A percentile compares a stretch with the other conserved stretches of the same genome.
Conservation (phyloP, 768 basidiomycete species). For the Trametes cingulata region DNA sequence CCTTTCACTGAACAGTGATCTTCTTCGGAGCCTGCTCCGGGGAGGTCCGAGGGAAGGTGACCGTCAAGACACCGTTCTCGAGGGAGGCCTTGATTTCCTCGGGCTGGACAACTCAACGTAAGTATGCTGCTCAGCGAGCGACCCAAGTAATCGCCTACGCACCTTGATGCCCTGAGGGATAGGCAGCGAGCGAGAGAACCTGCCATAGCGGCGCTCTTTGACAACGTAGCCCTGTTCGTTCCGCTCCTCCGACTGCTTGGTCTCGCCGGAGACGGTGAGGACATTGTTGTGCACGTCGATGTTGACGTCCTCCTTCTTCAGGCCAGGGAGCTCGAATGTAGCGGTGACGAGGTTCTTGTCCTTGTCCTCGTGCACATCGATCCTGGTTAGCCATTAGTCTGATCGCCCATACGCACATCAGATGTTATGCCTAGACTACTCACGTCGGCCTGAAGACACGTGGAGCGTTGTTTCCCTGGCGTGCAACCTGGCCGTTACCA, state of each 20-base stretch:
- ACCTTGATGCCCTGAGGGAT: conserved; percentile 54
- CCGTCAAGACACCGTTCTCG: conserved; percentile 52
- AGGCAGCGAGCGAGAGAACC: conserved; percentile 48
- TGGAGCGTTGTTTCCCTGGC: neutral
- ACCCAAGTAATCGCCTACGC: neutral
- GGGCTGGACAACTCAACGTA: conserved; percentile 20
- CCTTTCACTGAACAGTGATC: conserved; percentile 37
- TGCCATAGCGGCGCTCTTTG: conserved; percentile 49
- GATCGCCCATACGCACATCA: neutral
- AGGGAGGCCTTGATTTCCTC: conserved; percentile 49
- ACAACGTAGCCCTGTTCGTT: conserved; percentile 43
- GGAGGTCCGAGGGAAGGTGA: conserved; percentile 53
- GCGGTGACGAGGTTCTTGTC: conserved; percentile 47
- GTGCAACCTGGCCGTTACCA: conserved; percentile 10
- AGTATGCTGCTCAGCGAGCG: neutral
- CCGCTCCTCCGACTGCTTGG: conserved; percentile 30
- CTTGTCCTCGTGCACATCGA: conserved; percentile 50
- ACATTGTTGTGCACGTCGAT: conserved; percentile 50
- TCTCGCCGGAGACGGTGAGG: conserved; percentile 51
- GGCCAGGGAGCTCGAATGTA: conserved; percentile 56
- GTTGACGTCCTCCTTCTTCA: conserved; percentile 48
- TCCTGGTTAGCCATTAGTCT: conserved; percentile 24
- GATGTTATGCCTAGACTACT: neutral
- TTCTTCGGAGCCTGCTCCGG: conserved; percentile 37
- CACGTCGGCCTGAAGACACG: conserved; percentile 23